Conservation (phyloP, 768 basidiomycete genomes). For the Mycena polygramma region DNA sequence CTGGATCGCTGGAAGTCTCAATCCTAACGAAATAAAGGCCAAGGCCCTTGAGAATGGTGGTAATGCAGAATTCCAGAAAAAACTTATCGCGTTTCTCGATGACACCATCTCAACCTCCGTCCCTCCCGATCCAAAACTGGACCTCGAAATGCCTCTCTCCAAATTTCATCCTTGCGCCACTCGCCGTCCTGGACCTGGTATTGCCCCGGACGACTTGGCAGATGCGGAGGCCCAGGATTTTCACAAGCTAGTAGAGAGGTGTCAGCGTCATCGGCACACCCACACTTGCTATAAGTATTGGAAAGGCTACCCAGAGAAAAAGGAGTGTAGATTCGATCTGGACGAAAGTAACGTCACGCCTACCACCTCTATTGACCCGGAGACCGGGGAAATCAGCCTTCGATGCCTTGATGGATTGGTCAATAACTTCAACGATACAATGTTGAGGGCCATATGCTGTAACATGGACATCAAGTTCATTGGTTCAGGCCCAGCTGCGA, state of each 20-base stretch:
- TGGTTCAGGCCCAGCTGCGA: neutral
- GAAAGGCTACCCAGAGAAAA: neutral
- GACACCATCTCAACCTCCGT: neutral
- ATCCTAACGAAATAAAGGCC: slow-evolving; percentile 14
- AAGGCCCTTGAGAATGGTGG: slow-evolving; percentile 4
- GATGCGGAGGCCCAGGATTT: neutral
- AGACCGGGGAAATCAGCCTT: neutral
- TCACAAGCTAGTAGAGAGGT: neutral
- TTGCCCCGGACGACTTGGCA: neutral
- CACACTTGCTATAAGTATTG: slow-evolving; percentile 18
- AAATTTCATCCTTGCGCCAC: neutral
- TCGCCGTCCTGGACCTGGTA: neutral
- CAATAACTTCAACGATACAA: neutral
- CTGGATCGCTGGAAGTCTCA: slow-evolving; percentile 8
- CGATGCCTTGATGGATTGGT: slow-evolving; percentile 15
- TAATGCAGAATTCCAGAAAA: neutral
- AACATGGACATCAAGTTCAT: slow-evolving; percentile 14
- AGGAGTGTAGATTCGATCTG: slow-evolving; percentile 7
- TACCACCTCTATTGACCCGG: neutral
- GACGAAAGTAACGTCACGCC: neutral
- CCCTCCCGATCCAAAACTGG: neutral
- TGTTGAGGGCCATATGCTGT: neutral
- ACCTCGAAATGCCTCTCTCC: neutral
- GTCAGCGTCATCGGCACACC: neutral
- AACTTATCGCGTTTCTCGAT: neutral